phyloP scores from a whole-genome alignment of 129 eudicot genomes.

The Artemisia tridentata region DNA sequence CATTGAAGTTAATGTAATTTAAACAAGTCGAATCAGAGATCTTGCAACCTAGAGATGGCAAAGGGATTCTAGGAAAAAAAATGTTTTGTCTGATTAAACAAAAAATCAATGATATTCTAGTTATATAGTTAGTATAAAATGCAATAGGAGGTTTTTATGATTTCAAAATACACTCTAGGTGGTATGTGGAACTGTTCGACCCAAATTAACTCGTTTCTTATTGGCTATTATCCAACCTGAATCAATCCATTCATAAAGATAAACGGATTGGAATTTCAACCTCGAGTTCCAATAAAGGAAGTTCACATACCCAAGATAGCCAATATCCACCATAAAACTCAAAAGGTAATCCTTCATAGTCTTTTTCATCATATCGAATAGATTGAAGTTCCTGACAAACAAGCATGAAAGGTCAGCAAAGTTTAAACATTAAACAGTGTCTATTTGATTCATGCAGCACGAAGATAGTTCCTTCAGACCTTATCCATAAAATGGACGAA shows the following conservation, averaged over 20 bases:
- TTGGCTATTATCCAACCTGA: neutral
- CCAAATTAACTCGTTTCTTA: neutral
- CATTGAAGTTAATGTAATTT: neutral
- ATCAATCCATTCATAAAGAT: neutral
- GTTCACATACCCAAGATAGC: slow-evolving; percentile 82
- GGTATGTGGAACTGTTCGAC: neutral
- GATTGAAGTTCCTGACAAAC: slow-evolving; percentile 82
- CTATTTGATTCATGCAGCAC: neutral
- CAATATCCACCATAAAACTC: slow-evolving; percentile 96
- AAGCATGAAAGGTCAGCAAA: slow-evolving; percentile 5
- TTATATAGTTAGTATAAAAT: no score
- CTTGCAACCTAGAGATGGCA: neutral
- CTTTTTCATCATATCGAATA: slow-evolving; percentile 56
- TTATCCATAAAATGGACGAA: slow-evolving; percentile 76
- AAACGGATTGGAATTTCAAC: neutral
- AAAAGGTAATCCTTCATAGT: slow-evolving; percentile 83
- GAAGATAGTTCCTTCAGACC: slow-evolving; percentile 38
- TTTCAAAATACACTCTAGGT: no score
- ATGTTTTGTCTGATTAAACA: no score
- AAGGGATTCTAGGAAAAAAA: no score
- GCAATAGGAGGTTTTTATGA: no score
- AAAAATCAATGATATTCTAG: no score
- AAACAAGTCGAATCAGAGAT: slow-evolving; percentile 8
- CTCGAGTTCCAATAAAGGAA: neutral
- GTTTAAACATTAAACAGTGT: neutral